Conservation (phyloP, 352 stramenopile species). For the Phytophthora citricola region DNA sequence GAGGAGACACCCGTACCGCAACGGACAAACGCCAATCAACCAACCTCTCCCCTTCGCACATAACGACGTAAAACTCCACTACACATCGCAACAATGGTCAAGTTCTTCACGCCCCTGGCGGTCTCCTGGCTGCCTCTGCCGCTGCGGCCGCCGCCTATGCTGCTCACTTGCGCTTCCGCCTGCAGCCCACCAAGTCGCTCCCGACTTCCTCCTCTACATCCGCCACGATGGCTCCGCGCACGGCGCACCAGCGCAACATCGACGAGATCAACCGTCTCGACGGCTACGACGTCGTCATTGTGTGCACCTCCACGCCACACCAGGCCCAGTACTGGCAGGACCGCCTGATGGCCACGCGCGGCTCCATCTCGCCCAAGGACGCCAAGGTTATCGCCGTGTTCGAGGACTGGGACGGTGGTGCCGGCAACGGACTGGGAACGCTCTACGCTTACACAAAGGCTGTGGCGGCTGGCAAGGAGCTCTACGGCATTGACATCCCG, state of each 20-base stretch:
- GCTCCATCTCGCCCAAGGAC: conserved; percentile 78
- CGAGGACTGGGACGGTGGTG: conserved; percentile 96
- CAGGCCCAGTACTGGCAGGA: conserved; percentile 98
- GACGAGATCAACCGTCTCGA: conserved; percentile 87
- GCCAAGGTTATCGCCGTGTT: conserved; percentile 96
- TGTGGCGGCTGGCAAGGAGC: conserved; percentile 79
- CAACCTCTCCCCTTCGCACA: conserved; percentile 11
- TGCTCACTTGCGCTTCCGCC: conserved; percentile 42
- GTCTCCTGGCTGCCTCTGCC: conserved; percentile 43
- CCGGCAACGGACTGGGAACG: conserved; percentile 96
- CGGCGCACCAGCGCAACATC: conserved; percentile 80
- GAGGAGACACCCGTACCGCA: conserved; percentile 17
- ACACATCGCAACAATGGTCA: conserved; percentile 38
- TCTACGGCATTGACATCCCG: conserved; percentile 90
- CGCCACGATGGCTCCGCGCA: conserved; percentile 38
- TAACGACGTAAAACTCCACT: conserved; percentile 29
- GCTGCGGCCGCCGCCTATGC: conserved; percentile 35
- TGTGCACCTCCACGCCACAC: conserved; percentile 97
- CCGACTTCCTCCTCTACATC: conserved; percentile 1
- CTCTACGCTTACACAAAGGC: conserved; percentile 98
- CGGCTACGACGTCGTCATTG: conserved; percentile 96
- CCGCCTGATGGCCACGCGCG: conserved; percentile 89
- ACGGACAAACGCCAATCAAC: conserved; percentile 22
- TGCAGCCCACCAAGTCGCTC: conserved; percentile 21
- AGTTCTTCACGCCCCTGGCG: conserved; percentile 38